Evolutionary conservation across 164 flowering plant species (phyloP).

Genomic region (Magnolia sinica): DNA sequence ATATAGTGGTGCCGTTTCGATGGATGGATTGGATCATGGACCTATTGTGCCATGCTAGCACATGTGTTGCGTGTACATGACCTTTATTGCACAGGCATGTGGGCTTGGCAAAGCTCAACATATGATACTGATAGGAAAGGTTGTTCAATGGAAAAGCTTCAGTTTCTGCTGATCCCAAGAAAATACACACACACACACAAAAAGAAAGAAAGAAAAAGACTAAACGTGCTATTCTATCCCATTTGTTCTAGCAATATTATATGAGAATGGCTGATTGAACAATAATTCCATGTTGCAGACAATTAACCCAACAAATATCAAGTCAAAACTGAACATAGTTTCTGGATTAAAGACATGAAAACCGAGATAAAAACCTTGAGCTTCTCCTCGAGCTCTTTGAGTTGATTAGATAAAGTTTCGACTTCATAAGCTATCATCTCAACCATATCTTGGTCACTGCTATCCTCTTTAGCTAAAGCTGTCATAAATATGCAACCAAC

Average conservation of each 20-base stretch:
- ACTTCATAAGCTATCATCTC: conserved; percentile 87
- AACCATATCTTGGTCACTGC: conserved; percentile 82
- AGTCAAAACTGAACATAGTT: background rate
- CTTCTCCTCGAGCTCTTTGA: conserved; percentile 69
- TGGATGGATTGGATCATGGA: too few relatives aligned
- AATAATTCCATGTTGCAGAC: background rate
- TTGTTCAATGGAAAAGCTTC: too few relatives aligned
- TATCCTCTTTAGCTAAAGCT: conserved; percentile 79
- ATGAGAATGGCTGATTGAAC: background rate
- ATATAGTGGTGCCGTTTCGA: too few relatives aligned
- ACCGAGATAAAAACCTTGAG: conserved; percentile 57
- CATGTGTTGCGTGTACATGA: too few relatives aligned
- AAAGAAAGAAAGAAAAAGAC: background rate
- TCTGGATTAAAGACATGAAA: background rate
- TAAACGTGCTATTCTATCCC: background rate
- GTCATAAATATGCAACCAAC: conserved; percentile 15
- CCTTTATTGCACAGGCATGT: too few relatives aligned
- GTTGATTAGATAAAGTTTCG: conserved; percentile 50
- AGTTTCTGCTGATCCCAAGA: too few relatives aligned
- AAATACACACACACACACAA: background rate
- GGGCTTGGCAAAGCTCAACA: too few relatives aligned
- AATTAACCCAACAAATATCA: background rate
- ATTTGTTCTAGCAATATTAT: background rate
- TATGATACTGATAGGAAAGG: too few relatives aligned
- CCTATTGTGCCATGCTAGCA: too few relatives aligned